Conservation (phyloP, 805 yeast species). For the Brettanomyces anomalus region DNA sequence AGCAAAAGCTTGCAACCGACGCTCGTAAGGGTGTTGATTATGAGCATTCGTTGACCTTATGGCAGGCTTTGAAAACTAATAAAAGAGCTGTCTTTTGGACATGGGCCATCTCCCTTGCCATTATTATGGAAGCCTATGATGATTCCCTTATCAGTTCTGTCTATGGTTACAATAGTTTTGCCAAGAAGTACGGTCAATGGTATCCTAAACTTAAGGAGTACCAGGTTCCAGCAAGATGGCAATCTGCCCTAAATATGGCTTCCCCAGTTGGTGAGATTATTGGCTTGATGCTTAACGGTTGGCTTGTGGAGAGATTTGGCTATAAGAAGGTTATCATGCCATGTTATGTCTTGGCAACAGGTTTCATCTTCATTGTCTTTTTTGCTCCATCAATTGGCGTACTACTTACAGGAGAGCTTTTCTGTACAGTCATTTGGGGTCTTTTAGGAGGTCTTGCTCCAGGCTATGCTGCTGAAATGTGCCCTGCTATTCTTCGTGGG, state of each 20-base stretch:
- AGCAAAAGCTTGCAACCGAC: too few relatives aligned
- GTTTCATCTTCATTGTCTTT: conserved; percentile 31
- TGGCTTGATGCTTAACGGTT: conserved; percentile 29
- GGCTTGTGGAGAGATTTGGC: conserved; percentile 26
- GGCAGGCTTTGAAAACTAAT: conserved; percentile 27
- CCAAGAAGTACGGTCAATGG: conserved; percentile 25
- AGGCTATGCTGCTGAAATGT: not conserved
- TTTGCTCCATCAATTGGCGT: conserved; percentile 21
- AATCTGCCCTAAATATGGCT: conserved; percentile 30
- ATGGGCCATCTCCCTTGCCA: conserved; percentile 23
- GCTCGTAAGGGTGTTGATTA: too few relatives aligned
- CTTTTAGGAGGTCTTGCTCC: not conserved
- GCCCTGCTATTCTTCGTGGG: not conserved
- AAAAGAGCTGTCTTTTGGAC: conserved; percentile 31
- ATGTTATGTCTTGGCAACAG: conserved; percentile 13
- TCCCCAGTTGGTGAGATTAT: conserved; percentile 25
- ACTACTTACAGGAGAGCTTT: not conserved
- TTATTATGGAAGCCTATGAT: conserved; percentile 33
- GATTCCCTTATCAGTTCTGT: conserved; percentile 29
- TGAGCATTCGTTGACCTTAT: conserved; percentile 4
- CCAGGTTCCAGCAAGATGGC: conserved; percentile 36
- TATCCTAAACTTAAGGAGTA: conserved; percentile 16
- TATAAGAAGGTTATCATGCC: conserved; percentile 20
- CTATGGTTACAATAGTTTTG: conserved; percentile 22
- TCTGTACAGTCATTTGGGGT: not conserved